Evolutionary conservation across 805 yeast genomes (phyloP).

Genomic region (Lipomyces starkeyi): DNA sequence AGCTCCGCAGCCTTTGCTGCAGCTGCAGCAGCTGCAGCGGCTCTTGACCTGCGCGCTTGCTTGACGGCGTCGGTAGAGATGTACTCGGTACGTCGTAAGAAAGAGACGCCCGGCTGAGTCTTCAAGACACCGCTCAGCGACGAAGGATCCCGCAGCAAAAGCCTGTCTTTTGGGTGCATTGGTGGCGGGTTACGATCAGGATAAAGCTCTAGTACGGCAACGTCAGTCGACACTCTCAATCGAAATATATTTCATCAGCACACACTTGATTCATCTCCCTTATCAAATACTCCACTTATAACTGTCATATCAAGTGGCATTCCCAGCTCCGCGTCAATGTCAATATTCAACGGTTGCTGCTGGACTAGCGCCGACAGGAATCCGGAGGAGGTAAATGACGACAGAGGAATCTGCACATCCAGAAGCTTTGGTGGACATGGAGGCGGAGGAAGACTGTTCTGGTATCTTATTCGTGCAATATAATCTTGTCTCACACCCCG

Average conservation of each 20-base stretch:
- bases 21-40: conserved; percentile 39
- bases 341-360: conserved; percentile 70
- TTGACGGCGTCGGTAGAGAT: conserved; percentile 66
- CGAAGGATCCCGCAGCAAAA: conserved; percentile 79
- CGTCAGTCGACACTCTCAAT: background rate
- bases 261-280: conserved; percentile 53
- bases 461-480: conserved; percentile 77
- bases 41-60: conserved; percentile 33
- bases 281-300: conserved; percentile 70
- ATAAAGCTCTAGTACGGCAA: conserved; percentile 15
- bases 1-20: conserved; percentile 39
- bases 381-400: conserved; percentile 56
- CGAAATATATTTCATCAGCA: background rate
- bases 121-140: conserved; percentile 47
- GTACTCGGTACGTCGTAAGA: conserved; percentile 93
- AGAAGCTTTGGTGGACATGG: conserved; percentile 87
- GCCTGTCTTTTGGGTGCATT: conserved; percentile 51
- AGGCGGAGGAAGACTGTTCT: conserved; percentile 90
- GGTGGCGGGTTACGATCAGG: conserved; percentile 31
- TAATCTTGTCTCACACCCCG: conserved; percentile 48
- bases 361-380: conserved; percentile 76
- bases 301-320: conserved; percentile 75
- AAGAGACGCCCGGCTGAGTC: conserved; percentile 58
- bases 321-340: conserved; percentile 61
- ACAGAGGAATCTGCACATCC: conserved; percentile 56